Conservation (phyloP, 2,329 filamentous ascomycete genomes). For the Ascocoryne sarcoides region DNA sequence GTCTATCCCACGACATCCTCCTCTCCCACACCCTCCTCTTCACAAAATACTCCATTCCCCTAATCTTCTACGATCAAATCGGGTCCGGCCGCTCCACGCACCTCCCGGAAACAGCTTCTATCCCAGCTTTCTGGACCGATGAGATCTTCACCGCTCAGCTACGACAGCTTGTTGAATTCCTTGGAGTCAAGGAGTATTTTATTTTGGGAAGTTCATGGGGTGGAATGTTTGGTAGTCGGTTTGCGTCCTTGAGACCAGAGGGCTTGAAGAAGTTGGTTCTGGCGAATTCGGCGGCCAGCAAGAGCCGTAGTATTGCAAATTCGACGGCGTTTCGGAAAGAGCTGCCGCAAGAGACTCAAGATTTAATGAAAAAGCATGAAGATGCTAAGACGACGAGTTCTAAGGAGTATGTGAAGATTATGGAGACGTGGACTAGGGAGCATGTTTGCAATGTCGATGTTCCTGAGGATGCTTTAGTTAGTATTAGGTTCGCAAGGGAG, state of each 20-base stretch:
- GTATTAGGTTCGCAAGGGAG: background rate
- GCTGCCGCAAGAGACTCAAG: constrained; percentile 19
- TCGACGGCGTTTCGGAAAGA: constrained; percentile 14
- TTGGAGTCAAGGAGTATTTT: constrained; percentile 35
- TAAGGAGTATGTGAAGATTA: background rate
- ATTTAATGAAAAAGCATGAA: constrained; percentile 4
- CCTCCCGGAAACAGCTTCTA: constrained; percentile 1
- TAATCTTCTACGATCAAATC: constrained; percentile 29
- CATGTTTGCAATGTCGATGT: background rate
- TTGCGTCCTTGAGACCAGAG: constrained; percentile 31
- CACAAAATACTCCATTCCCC: constrained; percentile 31
- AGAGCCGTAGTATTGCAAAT: constrained; percentile 16
- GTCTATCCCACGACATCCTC: constrained; percentile 34
- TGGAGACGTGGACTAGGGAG: background rate
- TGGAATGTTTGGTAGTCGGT: constrained; percentile 39
- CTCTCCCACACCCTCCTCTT: constrained; percentile 32
- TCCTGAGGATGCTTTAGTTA: background rate
- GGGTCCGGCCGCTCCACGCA: background rate
- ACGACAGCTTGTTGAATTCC: constrained; percentile 36
- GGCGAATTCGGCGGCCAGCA: constrained; percentile 25
- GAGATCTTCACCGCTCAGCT: constrained; percentile 41
- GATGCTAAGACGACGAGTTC: background rate
- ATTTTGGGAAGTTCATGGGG: constrained; percentile 45
- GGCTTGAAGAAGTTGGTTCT: constrained; percentile 34
- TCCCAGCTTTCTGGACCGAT: constrained; percentile 36